Base-by-base conservation (phyloP, 352 stramenopile species). In the Globisporangium solare region DNA sequence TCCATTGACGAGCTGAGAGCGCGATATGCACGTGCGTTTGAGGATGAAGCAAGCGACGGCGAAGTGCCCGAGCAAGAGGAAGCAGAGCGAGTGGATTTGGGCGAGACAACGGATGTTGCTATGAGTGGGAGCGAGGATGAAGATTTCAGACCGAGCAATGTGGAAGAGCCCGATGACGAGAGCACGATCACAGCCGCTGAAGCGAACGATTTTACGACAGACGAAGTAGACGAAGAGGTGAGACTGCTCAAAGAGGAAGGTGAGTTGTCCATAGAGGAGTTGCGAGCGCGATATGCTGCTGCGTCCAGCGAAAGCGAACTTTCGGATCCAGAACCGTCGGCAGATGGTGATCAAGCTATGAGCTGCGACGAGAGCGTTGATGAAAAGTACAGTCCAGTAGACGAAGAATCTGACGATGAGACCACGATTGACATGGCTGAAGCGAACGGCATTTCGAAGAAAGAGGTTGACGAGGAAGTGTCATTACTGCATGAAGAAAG, bases 201-300 rank as follows among this genome's bases (percentile, higher is more conserved):
- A 61, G 54, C 67, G 18, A 64, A 67, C 6, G 66, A 80, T 17
- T 46, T 68, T 40, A 74, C 67, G 3, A 62, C 55, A n/a, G 64
- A 71, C 15, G 70, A 83, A 47, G 71, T 66, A 5, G 68, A 82
- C 37, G 83, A 97, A 41, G 96, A 99, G 65, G 64, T 99, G 8
- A 71, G 66, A 3, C 55, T 91, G 27, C 63, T 99, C 0, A 66
- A 98, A 39, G 64, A 79, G 56, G 96, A 99, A 57, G 86, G 73
- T 18, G 85, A 98, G 64, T 84, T 99, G 66, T 92, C 95, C 0
- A 81, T 98, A 18, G 93, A 99, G 11, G 69, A 88, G 35, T 61
- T 94, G 21, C 61, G 70, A 15, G 77, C 77, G 11, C 65, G 71
- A 46, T 89, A 89, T 52, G 60, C 60, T 21, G 37, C 43, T 5